Evolutionary conservation across 192 early-diverging fungal species (phyloP).

Genomic region (Coemansia sp.): DNA sequence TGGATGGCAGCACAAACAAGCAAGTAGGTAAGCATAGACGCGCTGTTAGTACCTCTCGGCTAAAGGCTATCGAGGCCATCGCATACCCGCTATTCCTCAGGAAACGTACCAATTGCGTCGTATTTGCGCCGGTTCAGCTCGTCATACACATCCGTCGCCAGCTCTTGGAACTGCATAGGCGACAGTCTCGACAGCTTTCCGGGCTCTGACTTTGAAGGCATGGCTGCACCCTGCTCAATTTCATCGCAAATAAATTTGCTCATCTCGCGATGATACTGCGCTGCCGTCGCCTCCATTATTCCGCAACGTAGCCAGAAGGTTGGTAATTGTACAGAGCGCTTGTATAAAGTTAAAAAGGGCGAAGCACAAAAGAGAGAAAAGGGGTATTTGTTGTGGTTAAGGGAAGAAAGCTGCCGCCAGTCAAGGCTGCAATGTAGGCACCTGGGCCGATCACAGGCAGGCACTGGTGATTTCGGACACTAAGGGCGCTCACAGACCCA

Average conservation of each 20-base stretch:
- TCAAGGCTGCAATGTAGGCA: no score
- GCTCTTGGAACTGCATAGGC: constrained; percentile 86
- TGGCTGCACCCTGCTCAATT: constrained; percentile 34
- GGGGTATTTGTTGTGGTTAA: no score
- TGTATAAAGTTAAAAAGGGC: background rate
- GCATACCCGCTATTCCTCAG: background rate
- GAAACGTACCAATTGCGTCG: constrained; percentile 14
- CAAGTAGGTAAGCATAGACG: constrained; percentile 1
- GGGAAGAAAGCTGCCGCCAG: no score
- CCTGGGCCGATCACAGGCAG: background rate
- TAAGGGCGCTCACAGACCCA: constrained; percentile 47
- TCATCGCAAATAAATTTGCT: constrained; percentile 47
- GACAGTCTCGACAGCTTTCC: constrained; percentile 75
- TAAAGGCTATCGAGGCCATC: background rate
- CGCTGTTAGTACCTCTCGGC: background rate
- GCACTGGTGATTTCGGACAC: no score
- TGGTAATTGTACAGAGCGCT: background rate
- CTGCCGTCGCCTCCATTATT: constrained; percentile 47
- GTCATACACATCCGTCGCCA: constrained; percentile 95
- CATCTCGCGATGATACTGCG: constrained; percentile 53
- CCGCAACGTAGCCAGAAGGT: no score
- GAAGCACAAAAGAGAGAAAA: no score
- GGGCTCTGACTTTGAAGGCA: constrained; percentile 37
- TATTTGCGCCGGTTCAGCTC: constrained; percentile 73
- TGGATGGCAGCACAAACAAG: constrained; percentile 5